phyloP scores from a whole-genome alignment of 352 stramenopile species.

The Phytophthora sojae region DNA sequence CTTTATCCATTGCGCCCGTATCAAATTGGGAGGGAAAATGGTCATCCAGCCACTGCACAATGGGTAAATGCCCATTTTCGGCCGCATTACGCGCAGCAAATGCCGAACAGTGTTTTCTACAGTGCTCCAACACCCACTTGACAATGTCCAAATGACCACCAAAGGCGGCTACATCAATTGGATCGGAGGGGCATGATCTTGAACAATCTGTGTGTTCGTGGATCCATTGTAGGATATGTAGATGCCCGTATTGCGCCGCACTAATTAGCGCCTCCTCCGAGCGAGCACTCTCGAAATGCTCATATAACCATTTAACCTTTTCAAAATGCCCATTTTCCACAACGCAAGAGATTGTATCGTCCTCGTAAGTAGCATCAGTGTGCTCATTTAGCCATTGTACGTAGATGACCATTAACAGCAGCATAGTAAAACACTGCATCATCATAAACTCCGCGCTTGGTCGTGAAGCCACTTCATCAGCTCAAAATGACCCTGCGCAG shows the following conservation, averaged over 20 bases:
- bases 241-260: background rate
- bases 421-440: too few species aligned
- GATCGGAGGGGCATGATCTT: background rate
- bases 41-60: background rate
- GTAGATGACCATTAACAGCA: too few species aligned
- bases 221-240: background rate
- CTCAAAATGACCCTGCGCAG: conserved; percentile 25
- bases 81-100: background rate
- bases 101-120: background rate
- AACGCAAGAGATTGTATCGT: too few species aligned
- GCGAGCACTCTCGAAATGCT: background rate
- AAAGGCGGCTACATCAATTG: background rate
- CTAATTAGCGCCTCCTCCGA: background rate
- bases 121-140: background rate
- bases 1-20: background rate
- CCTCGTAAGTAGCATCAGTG: too few species aligned
- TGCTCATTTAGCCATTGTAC: too few species aligned
- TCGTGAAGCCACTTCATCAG: conserved; percentile 2
- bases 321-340: background rate
- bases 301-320: background rate
- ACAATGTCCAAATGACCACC: background rate
- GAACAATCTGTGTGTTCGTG: background rate
- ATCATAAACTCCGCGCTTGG: background rate
- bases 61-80: background rate
- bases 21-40: background rate